Evolutionary conservation across 73 alveolate species (phyloP), one percentile per base, ranked within the genome.

Genomic region (Paramecium pentaurelia): DNA sequence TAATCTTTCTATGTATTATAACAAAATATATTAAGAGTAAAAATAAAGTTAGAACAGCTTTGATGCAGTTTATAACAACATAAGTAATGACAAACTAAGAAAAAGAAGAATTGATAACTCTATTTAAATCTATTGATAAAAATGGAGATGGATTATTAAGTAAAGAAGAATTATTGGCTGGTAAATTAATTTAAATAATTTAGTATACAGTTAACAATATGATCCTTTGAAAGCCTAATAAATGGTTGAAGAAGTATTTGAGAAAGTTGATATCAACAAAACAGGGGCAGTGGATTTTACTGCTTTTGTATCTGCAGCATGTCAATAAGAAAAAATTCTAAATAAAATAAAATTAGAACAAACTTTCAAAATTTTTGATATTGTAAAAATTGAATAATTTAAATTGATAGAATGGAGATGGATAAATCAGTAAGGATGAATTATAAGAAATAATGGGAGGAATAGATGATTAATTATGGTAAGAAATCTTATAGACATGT

Each of bases 81-180:
- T 68, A 89, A 34, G 58, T 89, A 4, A 83, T 71, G 51, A 71
- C 92, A 10, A 71, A 89, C 34, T 73, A 89, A 71, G 94, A 89
- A 30, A 89, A 71, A 22, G 90, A 89, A 34, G 94, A 89, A 30
- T 47, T 89, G 10, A 60, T 71, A 58, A 71, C 34, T 45, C 37
- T 85, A 22, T 89, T 89, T 51, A 89, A 71, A 32, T 44, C 60
- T n/a, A 71, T 89, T 44, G 94, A 89, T 71, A 30, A 64, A 44
- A 89, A 89, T 71, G 94, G 94, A 8, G 94, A 89, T 71, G 93
- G 93, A 18, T 28, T 40, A 36, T 59, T 87, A 8, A 80, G 86
- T 58, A 87, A 87, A 58, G 88, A 87, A 34, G 93, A 87, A 42
- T 27, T 87, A 40, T 73, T 64, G 8, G 75, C 30, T 6, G 93